Evolutionary conservation across 2,329 filamentous ascomycete species (phyloP), one percentile per base, ranked within the genome.

Genomic region (Piedraia hortae): DNA sequence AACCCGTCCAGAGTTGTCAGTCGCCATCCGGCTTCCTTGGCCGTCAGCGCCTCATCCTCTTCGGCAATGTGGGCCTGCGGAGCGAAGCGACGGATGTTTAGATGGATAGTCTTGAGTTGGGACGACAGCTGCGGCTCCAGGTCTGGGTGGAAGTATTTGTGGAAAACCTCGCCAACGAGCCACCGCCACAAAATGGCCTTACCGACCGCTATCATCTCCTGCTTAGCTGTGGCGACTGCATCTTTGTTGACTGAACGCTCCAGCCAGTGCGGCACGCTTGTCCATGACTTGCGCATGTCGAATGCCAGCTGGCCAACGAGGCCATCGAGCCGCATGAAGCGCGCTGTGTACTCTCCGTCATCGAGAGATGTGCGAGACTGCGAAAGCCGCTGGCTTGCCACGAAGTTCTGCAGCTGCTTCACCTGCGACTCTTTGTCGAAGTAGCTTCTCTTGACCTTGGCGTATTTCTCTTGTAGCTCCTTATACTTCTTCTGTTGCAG

Each of bases 151-250:
- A 97, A 93, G 45, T 72, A 80, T 24, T 69, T 68, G 42, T 88
- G 68, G 42, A 93, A 89, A 19, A 93, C 62, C 39, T 89, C 75
- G 20, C 90, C 75, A 12, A 82, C 67, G 4, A 97, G 51, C 77
- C 82, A 97, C 28, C 68, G 63, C 13, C 73, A 73, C 34, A 97
- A 78, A 31, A 80, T 65, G 7, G 82, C 78, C 24, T 82, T 65
- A 9, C 85, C 85, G 12, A 89, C 71, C 4, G 80, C 80, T 4
- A 78, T 93, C 85, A 97, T 97, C 46, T 97, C 85, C 44, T 91
- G 80, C 40, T 80, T 89, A 28, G 80, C 85, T 6, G 70, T 77
- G 35, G 68, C 62, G 24, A 88, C 56, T 1, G 78, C 82, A 36
- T 89, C 80, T 23, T 70, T 57, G 43, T 82, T 91, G 31, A 89